Evolutionary conservation across 305 asterid genomes (phyloP), one percentile per base, ranked within the genome.

Genomic region (Caryopteris hybrid): DNA sequence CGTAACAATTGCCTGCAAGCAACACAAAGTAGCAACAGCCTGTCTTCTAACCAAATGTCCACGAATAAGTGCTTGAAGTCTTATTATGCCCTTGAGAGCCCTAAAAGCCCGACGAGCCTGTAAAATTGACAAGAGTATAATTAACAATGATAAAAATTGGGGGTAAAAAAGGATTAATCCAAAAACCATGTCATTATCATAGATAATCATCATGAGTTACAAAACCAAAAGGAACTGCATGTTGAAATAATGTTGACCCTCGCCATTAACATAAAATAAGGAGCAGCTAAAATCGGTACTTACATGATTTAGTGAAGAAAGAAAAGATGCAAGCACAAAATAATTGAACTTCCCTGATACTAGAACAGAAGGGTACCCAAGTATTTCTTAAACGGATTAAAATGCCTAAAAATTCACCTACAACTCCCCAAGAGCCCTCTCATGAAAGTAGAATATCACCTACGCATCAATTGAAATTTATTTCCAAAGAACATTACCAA

Each of bases 81-180:
- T 86, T 78, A 89, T 94, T 66, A 94, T 91, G 36, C 96, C 97
- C 86, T 86, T 94, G 58, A 94, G 97, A 34, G 97, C 95, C 67
- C 90, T 78, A 62, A 91, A 94, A 80, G 99, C 98, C 20, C 98
- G 95, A 55, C 99, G 98, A 81, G 99, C 98, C 99, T 94, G 78
- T 43, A 31, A 31, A 31, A 3, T 31, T 31, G 4, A 0, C 6
- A 27, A 31, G 7, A 31, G 36, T 31, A 31, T 8, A 31, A 31
- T 31, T 31, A 31, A 3, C 36, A 31, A 31, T 5, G 6, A 31
- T 3, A 3, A 31, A 64, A 74, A 66, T 43, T 31, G 12, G 10
- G 57, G 5, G 20, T 17, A 43, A 7, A 14, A 57, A 29, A 7
- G 43, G 45, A 27, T 9, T 45, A 42, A 4, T 42, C 38, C 48